These are phyloP conservation scores for Epichloe uncinata DNA, from an alignment of 2,329 filamentous ascomycete genomes.

Conservation along the genomic window DNA sequence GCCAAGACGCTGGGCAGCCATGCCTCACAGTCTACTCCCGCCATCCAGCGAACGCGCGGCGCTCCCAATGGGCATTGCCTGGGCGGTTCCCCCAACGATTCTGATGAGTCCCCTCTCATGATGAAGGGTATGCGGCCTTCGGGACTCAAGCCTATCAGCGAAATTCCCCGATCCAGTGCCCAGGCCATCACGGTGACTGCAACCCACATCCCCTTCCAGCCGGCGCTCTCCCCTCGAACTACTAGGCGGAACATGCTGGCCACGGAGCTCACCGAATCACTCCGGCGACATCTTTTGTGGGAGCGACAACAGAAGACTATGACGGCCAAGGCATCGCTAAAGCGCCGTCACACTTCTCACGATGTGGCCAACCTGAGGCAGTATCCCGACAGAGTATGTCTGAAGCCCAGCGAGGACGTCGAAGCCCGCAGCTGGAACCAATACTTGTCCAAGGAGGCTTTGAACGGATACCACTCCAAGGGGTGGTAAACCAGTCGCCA, in stretches of 20 bases:
- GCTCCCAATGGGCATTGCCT: constrained; percentile 29
- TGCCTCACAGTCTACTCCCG: constrained; percentile 52
- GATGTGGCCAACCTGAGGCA: constrained; percentile 82
- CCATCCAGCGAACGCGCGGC: constrained; percentile 52
- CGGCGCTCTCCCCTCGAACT: constrained; percentile 77
- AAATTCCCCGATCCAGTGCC: constrained; percentile 50
- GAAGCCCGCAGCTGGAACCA: constrained; percentile 72
- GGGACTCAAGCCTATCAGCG: constrained; percentile 40
- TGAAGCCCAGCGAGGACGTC: constrained; percentile 45
- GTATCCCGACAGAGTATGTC: constrained; percentile 54
- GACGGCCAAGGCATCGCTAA: constrained; percentile 76
- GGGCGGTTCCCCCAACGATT: constrained; percentile 41
- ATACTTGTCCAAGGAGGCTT: constrained; percentile 70
- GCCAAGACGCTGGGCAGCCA: constrained; percentile 55
- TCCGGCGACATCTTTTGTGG: constrained; percentile 84
- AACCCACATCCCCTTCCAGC: constrained; percentile 50
- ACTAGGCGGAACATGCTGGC: constrained; percentile 92
- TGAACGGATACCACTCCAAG: constrained; percentile 32
- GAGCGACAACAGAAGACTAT: constrained; percentile 91
- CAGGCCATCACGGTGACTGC: constrained; percentile 71
- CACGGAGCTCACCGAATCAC: constrained; percentile 84
- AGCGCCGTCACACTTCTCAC: constrained; percentile 80
- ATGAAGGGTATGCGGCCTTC: constrained; percentile 45
- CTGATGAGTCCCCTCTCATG: constrained; percentile 47
- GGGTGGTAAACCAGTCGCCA: constrained; percentile 22